A percentile compares a stretch with the other conserved stretches of the same genome.
Evolutionary conservation across 1,284 basidiomycete species (phyloP).

Genomic region (Boletus mariae): DNA sequence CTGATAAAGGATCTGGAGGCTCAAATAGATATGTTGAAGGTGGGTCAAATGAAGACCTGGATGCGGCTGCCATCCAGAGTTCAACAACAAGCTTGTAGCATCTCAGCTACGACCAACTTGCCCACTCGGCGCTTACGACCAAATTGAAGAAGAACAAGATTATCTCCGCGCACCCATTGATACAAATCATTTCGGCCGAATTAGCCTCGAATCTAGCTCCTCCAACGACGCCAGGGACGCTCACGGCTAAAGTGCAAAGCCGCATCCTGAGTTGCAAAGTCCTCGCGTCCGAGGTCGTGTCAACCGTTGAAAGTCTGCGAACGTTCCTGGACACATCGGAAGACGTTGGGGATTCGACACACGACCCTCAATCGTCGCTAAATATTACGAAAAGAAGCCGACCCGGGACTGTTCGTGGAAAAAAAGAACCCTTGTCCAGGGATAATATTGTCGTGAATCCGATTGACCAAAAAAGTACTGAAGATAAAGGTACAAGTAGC

Average conservation of each 20-base stretch:
- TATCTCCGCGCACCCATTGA: constrained; percentile 44
- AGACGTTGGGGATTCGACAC: not conserved
- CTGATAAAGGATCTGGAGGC: constrained; percentile 56
- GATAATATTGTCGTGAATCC: not conserved
- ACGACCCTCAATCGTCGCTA: not conserved
- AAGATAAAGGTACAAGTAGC: not conserved
- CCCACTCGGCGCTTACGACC: constrained; percentile 57
- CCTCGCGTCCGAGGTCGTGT: constrained; percentile 59
- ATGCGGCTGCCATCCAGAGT: not conserved
- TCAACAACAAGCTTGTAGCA: constrained; percentile 40
- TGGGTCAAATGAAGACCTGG: constrained; percentile 27
- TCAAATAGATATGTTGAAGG: constrained; percentile 71
- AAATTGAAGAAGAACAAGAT: constrained; percentile 74
- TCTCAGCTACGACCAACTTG: constrained; percentile 57
- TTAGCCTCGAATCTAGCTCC: constrained; percentile 34
- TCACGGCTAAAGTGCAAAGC: constrained; percentile 62
- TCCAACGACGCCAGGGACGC: constrained; percentile 39
- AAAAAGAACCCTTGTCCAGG: not conserved
- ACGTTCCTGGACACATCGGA: constrained; percentile 39
- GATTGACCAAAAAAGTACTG: constrained; percentile 20
- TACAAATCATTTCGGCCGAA: constrained; percentile 47
- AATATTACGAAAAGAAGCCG: constrained; percentile 10
- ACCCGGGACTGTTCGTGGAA: not conserved
- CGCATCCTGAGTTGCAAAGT: constrained; percentile 76
- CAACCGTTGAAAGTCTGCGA: constrained; percentile 50